These are phyloP conservation scores for Fusarium goolgardi DNA, from an alignment of 2,329 filamentous ascomycete species.

Conservation along the genomic window DNA sequence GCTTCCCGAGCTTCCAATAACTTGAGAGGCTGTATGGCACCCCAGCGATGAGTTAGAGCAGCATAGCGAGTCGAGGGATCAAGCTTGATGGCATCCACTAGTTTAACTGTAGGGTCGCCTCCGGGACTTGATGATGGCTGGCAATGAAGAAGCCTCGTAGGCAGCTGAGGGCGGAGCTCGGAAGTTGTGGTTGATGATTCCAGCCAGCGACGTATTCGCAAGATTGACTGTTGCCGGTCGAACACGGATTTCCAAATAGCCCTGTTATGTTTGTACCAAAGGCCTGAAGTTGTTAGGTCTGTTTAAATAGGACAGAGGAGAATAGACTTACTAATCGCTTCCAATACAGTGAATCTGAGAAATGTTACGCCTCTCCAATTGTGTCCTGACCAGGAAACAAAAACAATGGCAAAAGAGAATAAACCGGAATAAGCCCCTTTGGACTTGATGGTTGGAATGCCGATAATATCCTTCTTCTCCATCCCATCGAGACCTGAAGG, in stretches of 20 bases:
- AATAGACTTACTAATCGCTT: slow-evolving; percentile 16
- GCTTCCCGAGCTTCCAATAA: slow-evolving; percentile 1
- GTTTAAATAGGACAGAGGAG: rapidly evolving
- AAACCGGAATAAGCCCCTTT: background rate
- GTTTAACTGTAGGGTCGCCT: slow-evolving; percentile 4
- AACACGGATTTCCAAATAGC: slow-evolving; percentile 20
- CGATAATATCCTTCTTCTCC: background rate
- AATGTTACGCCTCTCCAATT: slow-evolving; percentile 6
- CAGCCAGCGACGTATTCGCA: slow-evolving; percentile 26
- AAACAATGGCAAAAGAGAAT: slow-evolving; percentile 21
- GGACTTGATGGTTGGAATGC: slow-evolving; percentile 18
- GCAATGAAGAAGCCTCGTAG: slow-evolving; percentile 31
- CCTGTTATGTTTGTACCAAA: background rate
- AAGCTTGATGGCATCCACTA: background rate
- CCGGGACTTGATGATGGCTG: background rate
- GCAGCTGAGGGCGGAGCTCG: slow-evolving; percentile 13
- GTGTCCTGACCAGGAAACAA: background rate
- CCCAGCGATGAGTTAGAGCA: slow-evolving; percentile 40
- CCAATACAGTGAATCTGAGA: slow-evolving; percentile 8
- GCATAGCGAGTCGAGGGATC: slow-evolving; percentile 19
- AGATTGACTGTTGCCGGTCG: slow-evolving; percentile 26
- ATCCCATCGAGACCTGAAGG: background rate
- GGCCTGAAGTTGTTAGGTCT: slow-evolving; percentile 3
- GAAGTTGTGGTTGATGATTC: background rate
- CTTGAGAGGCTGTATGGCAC: slow-evolving; percentile 25